These are phyloP conservation scores for Ophiostoma sp. DNA, from an alignment of 2,329 filamentous ascomycete species.

Conservation along the genomic window DNA sequence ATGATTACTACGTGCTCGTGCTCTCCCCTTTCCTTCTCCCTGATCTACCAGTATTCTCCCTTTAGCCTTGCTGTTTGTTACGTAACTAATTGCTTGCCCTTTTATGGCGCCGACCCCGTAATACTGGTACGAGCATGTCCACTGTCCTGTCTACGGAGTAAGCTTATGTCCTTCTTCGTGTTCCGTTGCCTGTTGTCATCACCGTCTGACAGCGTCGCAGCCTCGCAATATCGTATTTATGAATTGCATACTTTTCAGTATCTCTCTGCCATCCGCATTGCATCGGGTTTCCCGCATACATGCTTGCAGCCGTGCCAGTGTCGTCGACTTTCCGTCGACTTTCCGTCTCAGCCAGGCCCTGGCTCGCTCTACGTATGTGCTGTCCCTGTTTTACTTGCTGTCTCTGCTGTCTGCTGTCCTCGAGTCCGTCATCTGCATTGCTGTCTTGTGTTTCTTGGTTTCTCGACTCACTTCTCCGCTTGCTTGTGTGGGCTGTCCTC, in stretches of 20 bases:
- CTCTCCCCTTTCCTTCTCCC: background rate
- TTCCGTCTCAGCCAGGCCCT: background rate
- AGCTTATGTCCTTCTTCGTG: background rate
- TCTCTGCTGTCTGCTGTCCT: background rate
- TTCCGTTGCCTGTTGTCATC: background rate
- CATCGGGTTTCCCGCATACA: background rate
- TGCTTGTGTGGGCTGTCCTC: background rate
- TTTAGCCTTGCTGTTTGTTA: background rate
- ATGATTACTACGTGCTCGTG: too few species aligned
- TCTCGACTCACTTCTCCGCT: background rate
- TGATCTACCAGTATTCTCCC: background rate
- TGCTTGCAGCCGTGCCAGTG: too few species aligned
- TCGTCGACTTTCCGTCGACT: background rate
- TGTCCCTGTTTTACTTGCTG: background rate
- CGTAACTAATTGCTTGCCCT: slow-evolving; percentile 4
- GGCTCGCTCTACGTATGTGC: background rate
- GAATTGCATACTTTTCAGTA: background rate
- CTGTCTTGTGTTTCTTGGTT: slow-evolving; percentile 1
- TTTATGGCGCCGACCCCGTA: too few species aligned
- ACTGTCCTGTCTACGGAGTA: background rate
- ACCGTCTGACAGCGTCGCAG: background rate
- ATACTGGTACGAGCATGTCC: background rate
- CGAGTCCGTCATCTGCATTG: background rate
- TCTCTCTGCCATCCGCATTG: background rate
- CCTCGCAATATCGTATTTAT: background rate